Conservation (phyloP, 352 stramenopile species). For the Phytopythium boreale region DNA sequence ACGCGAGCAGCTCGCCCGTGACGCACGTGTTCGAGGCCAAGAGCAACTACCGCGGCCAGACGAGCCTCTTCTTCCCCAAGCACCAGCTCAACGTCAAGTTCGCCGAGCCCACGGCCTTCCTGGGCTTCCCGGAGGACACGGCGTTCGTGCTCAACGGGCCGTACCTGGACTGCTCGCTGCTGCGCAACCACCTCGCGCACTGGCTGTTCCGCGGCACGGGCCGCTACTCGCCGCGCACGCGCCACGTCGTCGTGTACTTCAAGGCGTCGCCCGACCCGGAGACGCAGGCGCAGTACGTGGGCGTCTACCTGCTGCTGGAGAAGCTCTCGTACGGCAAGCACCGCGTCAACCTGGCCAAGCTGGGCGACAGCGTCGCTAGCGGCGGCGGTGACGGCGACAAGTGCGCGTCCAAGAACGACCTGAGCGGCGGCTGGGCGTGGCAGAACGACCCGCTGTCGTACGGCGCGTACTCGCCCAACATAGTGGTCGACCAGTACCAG, state of each 20-base stretch:
- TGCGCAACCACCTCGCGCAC: conserved; percentile 80
- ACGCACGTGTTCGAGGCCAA: conserved; percentile 43
- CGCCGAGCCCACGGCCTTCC: conserved; percentile 29
- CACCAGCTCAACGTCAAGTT: conserved; percentile 79
- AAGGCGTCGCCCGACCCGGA: conserved; percentile 21
- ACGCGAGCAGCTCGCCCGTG: conserved; percentile 13
- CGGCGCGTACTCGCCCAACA: conserved; percentile 67
- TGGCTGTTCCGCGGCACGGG: conserved; percentile 68
- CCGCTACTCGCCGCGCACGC: conserved; percentile 63
- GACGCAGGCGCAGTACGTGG: conserved; percentile 34
- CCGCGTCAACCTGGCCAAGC: conserved; percentile 56
- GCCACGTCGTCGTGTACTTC: conserved; percentile 72
- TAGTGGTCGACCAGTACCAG: conserved; percentile 77
- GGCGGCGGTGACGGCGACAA: conserved; percentile 37
- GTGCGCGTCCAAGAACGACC: too few relatives aligned
- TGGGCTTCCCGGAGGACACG: conserved; percentile 62
- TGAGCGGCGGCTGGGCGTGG: conserved; percentile 82
- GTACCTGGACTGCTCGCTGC: conserved; percentile 62
- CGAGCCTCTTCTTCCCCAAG: conserved; percentile 75
- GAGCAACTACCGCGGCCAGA: conserved; percentile 73
- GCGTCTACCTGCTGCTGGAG: conserved; percentile 75
- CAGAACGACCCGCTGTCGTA: conserved; percentile 70
- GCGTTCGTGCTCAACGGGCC: conserved; percentile 76
- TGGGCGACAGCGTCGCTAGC: conserved; percentile 7
- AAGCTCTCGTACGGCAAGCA: conserved; percentile 72